Evolutionary conservation across 2,329 filamentous ascomycete genomes (phyloP), one percentile per base, ranked within the genome.

Genomic region (Mollisiaceae sp.): DNA sequence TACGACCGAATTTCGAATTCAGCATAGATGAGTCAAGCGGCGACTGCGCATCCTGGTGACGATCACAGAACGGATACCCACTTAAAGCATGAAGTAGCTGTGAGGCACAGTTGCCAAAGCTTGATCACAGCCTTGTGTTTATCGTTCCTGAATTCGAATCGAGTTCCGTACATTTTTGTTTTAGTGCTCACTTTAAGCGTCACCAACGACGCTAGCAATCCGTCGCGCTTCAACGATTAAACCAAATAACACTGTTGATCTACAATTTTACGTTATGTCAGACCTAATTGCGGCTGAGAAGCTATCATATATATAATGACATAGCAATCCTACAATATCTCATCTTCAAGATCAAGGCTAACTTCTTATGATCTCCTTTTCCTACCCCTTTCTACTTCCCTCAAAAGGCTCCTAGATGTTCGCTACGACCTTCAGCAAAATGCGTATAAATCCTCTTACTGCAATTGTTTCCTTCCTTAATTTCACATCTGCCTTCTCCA

Each of bases 391-490:
- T 20, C 39, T 27, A 11, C 18, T 6, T 3, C 27, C 27, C 27
- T 32, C 6, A 32, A 32, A 9, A 8, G 8, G 20, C n/a, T 27
- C 20, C 9, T 1, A 6, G 11, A 39, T 5, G 4, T 18, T n/a
- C 20, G 9, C 36, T 6, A 2, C 32, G 9, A n/a, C 55, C 15
- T 9, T 38, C 24, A 22, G 2, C 5, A 57, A 22, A 39, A 57
- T 57, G 55, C 55, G 36, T 57, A 11, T 12, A 22, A 20, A n/a
- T n/a, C 4, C 14, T 54, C 35, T 41, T 22, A 5, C 24, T 1
- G 20, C 59, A 14, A 43, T 20, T 24, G 39, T 35, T n/a, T 52
- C 52, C 59, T 41, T 65, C 57, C 4, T 58, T n/a, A 18, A 11
- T 20, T 52, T 62, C 27, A 32, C 52, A 9, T 35, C 52, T n/a